These are phyloP conservation scores for Solanum rostratum DNA, from an alignment of 257 asterid genomes.

Conservation along the genomic window DNA sequence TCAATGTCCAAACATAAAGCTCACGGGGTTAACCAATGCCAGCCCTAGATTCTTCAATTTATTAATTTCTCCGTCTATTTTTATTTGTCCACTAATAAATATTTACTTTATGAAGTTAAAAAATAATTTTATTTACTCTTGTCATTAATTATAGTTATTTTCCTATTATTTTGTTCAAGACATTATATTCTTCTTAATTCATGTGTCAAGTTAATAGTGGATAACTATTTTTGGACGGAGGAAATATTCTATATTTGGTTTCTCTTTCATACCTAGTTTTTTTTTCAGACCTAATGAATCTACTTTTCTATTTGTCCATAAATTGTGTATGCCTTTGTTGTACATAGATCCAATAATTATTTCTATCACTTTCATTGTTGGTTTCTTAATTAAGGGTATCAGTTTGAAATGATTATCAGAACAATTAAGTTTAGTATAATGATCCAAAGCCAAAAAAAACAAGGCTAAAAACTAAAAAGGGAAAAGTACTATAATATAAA, in stretches of 20 bases:
- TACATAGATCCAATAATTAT: neutral
- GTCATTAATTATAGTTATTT: no score
- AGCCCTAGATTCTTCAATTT: neutral
- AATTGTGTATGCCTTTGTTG: neutral
- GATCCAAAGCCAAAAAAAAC: neutral
- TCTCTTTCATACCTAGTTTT: neutral
- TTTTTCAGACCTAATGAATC: neutral
- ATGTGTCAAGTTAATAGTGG: no score
- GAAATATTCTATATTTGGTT: neutral
- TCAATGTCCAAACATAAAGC: slow-evolving; percentile 11
- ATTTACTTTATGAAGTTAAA: no score
- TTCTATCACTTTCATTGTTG: neutral
- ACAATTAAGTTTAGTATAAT: neutral
- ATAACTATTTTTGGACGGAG: no score
- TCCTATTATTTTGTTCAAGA: no score
- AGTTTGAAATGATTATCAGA: neutral
- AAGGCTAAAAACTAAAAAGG: neutral
- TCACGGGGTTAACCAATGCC: slow-evolving; percentile 20
- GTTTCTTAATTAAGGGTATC: neutral
- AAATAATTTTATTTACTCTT: no score
- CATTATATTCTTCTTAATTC: no score
- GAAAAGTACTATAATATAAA: neutral
- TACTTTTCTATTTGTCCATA: neutral
- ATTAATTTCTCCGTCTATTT: no score
- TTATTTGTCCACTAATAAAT: no score